phyloP scores from a whole-genome alignment of 2,329 filamentous ascomycete genomes.

The Cephalotrichum gorgonifer region DNA sequence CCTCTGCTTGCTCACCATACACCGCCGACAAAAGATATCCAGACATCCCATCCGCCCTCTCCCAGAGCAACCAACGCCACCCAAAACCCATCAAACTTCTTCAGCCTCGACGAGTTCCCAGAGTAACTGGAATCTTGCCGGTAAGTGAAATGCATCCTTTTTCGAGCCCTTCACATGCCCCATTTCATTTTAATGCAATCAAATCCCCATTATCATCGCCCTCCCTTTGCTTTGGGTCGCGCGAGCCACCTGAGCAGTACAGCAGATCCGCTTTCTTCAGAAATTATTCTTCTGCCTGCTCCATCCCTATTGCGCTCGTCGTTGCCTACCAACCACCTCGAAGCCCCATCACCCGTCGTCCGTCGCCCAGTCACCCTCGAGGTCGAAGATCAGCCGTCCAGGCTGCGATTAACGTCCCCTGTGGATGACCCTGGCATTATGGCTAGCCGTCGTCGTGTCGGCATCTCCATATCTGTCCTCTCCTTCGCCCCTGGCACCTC shows the following conservation, averaged over 20 bases:
- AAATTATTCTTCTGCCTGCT: constrained; percentile 7
- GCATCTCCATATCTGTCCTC: constrained; percentile 2
- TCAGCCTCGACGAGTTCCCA: constrained; percentile 1
- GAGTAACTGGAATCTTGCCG: neutral
- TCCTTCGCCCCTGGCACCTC: neutral
- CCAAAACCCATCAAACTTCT: constrained; percentile 2
- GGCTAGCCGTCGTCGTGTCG: neutral
- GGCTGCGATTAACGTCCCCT: neutral
- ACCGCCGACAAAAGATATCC: constrained; percentile 6
- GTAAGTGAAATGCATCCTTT: constrained; percentile 5
- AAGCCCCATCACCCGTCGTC: neutral
- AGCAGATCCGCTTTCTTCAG: neutral
- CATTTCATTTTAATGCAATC: no score
- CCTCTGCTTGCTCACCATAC: constrained; percentile 2
- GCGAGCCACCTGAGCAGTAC: neutral
- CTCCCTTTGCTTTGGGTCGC: neutral
- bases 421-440: neutral
- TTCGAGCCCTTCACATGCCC: neutral
- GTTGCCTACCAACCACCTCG: neutral
- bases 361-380: neutral
- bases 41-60: neutral
- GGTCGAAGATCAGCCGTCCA: neutral
- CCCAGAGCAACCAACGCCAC: neutral
- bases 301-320: neutral
- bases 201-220: constrained; percentile 1